phyloP scores from a whole-genome alignment of 2,329 filamentous ascomycete genomes.

The Metarhizium brunneum region DNA sequence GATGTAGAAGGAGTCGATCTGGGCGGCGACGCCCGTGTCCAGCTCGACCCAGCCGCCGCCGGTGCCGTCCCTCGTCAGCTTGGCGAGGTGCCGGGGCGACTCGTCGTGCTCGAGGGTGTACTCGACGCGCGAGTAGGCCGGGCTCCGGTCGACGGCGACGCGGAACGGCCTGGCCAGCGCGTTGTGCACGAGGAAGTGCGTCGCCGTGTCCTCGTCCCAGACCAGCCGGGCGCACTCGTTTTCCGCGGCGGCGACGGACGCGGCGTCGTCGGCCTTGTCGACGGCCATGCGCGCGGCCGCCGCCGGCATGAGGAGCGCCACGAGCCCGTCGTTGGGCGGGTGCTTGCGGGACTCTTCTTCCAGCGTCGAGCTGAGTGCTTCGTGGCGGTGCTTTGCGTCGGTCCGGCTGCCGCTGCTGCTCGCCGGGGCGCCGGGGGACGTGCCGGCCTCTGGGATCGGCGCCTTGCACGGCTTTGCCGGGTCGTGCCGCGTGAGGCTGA shows the following conservation, averaged over 20 bases:
- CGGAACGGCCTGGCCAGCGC: constrained; percentile 55
- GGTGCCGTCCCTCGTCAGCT: constrained; percentile 50
- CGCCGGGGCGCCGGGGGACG: constrained; percentile 11
- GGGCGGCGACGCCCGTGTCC: constrained; percentile 49
- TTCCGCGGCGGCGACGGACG: constrained; percentile 53
- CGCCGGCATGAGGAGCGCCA: constrained; percentile 60
- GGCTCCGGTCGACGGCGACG: constrained; percentile 47
- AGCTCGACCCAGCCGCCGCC: constrained; percentile 52
- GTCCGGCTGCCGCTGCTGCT: constrained; percentile 16
- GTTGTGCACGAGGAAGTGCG: constrained; percentile 55
- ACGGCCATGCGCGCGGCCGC: constrained; percentile 55
- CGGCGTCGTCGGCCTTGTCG: constrained; percentile 48
- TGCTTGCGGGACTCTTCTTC: constrained; percentile 45
- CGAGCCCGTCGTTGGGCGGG: constrained; percentile 50
- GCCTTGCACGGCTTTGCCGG: constrained; percentile 48
- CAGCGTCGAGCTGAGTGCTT: constrained; percentile 48
- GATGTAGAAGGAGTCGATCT: constrained; percentile 52
- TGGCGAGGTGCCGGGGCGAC: constrained; percentile 49
- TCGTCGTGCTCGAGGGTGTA: constrained; percentile 59
- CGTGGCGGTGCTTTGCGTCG: constrained; percentile 43
- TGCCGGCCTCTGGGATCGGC: constrained; percentile 17
- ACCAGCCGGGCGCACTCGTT: constrained; percentile 61
- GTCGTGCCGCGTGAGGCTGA: constrained; percentile 50
- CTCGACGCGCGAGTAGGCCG: constrained; percentile 51
- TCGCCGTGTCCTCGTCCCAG: constrained; percentile 55